Percentiles rank a stretch among this genome's conserved stretches.
Evolutionary conservation across 192 early-diverging fungal genomes (phyloP).

Genomic region (Entophlyctis luteolus): DNA sequence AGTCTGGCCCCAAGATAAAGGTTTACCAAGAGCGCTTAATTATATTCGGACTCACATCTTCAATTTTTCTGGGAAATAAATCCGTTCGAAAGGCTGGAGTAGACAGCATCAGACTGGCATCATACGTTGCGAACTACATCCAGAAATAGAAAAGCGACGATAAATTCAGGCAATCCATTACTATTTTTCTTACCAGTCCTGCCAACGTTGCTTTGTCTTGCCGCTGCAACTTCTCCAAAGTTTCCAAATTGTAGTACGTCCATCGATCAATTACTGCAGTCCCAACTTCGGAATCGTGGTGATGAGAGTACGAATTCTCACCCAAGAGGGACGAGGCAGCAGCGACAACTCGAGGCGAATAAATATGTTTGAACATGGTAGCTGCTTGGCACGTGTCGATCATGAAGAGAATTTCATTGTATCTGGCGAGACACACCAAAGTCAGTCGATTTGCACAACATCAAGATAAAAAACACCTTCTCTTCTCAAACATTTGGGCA

Average conservation of each 20-base stretch:
- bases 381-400: constrained; percentile 99
- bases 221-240: constrained; percentile 27
- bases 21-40: not conserved
- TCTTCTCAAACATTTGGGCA: constrained; percentile 96
- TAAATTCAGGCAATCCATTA: not conserved
- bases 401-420: constrained; percentile 98
- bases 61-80: constrained; percentile 71
- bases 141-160: not conserved
- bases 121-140: constrained; percentile 76
- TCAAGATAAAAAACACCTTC: constrained; percentile 44
- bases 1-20: constrained; percentile 42
- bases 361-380: constrained; percentile 90
- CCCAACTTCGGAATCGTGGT: constrained; percentile 87
- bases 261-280: constrained; percentile 97
- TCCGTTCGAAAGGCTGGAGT: constrained; percentile 82
- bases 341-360: constrained; percentile 89
- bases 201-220: constrained; percentile 55
- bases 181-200: constrained; percentile 46
- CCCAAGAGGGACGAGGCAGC: constrained; percentile 81
- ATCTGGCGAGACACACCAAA: constrained; percentile 43
- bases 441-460: not conserved
- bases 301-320: constrained; percentile 93
- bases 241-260: constrained; percentile 93
- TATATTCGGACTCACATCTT: constrained; percentile 54
- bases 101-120: constrained; percentile 69